A percentile compares a stretch with the other conserved stretches of the same genome.
Conservation (phyloP, 1,139 yeast species). For the Yamadazyma blattariae region DNA sequence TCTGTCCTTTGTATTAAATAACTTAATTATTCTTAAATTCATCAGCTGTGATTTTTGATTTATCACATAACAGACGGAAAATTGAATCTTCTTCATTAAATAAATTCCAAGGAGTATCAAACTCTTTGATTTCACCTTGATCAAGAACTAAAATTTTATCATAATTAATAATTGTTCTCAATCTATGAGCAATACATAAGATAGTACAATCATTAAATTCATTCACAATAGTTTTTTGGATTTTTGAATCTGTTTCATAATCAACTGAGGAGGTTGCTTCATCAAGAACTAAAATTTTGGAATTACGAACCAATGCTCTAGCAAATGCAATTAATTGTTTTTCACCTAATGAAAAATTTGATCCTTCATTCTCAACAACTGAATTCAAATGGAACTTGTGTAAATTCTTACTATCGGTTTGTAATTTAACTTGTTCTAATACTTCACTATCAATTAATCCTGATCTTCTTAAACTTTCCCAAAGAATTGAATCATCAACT, state of each 20-base stretch:
- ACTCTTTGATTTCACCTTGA: constrained; percentile 58
- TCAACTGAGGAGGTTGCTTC: constrained; percentile 60
- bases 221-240: constrained; percentile 59
- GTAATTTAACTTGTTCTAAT: constrained; percentile 11
- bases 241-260: constrained; percentile 54
- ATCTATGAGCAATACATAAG: constrained; percentile 76
- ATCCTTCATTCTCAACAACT: constrained; percentile 49
- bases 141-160: constrained; percentile 68
- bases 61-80: constrained; percentile 37
- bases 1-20: no score
- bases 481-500: constrained; percentile 27
- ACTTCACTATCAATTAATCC: constrained; percentile 20
- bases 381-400: constrained; percentile 47
- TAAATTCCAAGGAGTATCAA: constrained; percentile 45
- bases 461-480: constrained; percentile 32
- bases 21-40: constrained; percentile 1
- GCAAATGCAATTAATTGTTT: constrained; percentile 53
- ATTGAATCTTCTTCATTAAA: constrained; percentile 24
- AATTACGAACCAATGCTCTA: constrained; percentile 48
- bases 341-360: constrained; percentile 54
- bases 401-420: constrained; percentile 1
- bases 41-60: constrained; percentile 10
- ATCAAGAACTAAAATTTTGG: constrained; percentile 50
- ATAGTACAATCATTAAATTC: constrained; percentile 69
- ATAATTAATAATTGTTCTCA: constrained; percentile 64